Conservation (phyloP, 2,329 filamentous ascomycete species). For the Aspergillus hortae region DNA sequence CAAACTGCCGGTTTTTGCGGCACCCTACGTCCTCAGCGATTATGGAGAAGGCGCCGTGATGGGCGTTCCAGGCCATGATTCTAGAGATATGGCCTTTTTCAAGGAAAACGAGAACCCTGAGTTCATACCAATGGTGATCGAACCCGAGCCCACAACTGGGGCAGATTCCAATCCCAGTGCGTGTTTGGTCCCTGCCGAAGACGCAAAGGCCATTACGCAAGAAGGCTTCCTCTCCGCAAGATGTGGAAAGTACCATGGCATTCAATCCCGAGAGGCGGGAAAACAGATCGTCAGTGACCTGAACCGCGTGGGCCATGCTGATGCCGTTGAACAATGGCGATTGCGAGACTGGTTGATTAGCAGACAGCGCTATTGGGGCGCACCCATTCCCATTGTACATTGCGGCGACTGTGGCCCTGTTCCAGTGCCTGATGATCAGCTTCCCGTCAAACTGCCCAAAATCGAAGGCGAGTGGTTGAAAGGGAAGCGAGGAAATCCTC, state of each 20-base stretch:
- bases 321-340: slow-evolving; percentile 69
- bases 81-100: slow-evolving; percentile 77
- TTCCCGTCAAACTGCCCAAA: slow-evolving; percentile 72
- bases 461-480: slow-evolving; percentile 66
- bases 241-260: slow-evolving; percentile 63
- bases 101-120: slow-evolving; percentile 61
- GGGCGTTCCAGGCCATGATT: slow-evolving; percentile 85
- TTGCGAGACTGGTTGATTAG: slow-evolving; percentile 88
- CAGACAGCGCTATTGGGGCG: slow-evolving; percentile 88
- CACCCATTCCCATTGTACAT: slow-evolving; percentile 85
- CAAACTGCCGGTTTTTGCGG: slow-evolving; percentile 70
- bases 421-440: slow-evolving; percentile 69
- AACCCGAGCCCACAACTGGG: slow-evolving; percentile 35
- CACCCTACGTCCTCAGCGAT: slow-evolving; percentile 79
- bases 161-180: slow-evolving; percentile 7
- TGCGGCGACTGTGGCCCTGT: slow-evolving; percentile 73
- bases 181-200: slow-evolving; percentile 31
- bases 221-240: slow-evolving; percentile 66
- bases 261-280: slow-evolving; percentile 61
- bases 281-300: slow-evolving; percentile 55
- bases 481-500: slow-evolving; percentile 70
- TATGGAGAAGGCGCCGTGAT: slow-evolving; percentile 87
- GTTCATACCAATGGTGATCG: slow-evolving; percentile 62
- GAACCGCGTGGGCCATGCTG: slow-evolving; percentile 53
- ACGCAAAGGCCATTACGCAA: slow-evolving; percentile 56